These are phyloP conservation scores for Cucurbita maxima DNA, from an alignment of 306 rosid species.

Conservation along the genomic window DNA sequence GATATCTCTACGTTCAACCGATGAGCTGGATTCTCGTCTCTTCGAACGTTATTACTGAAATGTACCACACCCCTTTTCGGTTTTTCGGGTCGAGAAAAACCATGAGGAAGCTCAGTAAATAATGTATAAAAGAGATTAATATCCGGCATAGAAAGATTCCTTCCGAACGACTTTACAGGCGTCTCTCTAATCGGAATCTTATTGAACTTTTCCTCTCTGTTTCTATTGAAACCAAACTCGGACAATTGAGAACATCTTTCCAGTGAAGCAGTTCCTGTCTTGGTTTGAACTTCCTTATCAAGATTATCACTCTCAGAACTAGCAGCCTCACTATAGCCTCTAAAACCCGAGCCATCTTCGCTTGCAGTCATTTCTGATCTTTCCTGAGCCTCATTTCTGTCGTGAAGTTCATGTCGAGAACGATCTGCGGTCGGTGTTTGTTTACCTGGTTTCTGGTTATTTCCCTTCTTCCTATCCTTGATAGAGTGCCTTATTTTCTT, in stretches of 20 bases:
- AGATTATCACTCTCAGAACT: background rate
- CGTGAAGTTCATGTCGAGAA: slow-evolving; percentile 9
- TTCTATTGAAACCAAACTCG: slow-evolving; percentile 32
- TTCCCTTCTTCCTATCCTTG: slow-evolving; percentile 42
- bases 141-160: slow-evolving; percentile 69
- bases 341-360: slow-evolving; percentile 12
- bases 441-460: slow-evolving; percentile 15
- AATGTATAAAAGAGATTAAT: slow-evolving; percentile 45
- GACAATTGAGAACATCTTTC: slow-evolving; percentile 55
- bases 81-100: slow-evolving; percentile 20
- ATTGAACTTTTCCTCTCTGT: slow-evolving; percentile 26
- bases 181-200: slow-evolving; percentile 18
- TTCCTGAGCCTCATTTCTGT: slow-evolving; percentile 23
- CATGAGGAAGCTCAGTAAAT: slow-evolving; percentile 35
- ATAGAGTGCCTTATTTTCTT: slow-evolving; percentile 52
- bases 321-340: slow-evolving; percentile 15
- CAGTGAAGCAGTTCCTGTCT: slow-evolving; percentile 42
- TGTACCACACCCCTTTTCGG: slow-evolving; percentile 12
- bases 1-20: slow-evolving; percentile 10
- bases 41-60: slow-evolving; percentile 9
- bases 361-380: slow-evolving; percentile 12
- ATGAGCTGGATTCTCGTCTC: slow-evolving; percentile 20
- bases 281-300: slow-evolving; percentile 9
- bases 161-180: slow-evolving; percentile 32
- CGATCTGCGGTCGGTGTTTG: slow-evolving; percentile 5